A percentile compares a stretch with the other conserved stretches of the same genome.
phyloP scores from a whole-genome alignment of 2,329 filamentous ascomycete genomes.

The Cytospora paraplurivora region DNA sequence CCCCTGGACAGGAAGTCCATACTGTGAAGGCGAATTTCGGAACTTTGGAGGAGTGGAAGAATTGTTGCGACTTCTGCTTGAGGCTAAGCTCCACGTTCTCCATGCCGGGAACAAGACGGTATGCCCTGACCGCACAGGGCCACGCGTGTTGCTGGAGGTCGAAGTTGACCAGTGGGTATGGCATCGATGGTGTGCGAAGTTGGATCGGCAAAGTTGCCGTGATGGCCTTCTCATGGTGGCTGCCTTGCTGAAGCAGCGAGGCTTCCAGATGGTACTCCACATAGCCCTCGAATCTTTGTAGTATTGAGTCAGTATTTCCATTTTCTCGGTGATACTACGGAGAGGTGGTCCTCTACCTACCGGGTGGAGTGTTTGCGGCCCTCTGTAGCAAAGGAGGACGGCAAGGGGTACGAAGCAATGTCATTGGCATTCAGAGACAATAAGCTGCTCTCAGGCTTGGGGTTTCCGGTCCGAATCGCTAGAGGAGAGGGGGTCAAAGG shows the following conservation, averaged over 20 bases:
- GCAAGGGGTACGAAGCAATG: constrained; percentile 29
- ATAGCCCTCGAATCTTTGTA: no score
- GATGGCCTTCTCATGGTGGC: not conserved
- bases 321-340: no score
- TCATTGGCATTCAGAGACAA: constrained; percentile 6
- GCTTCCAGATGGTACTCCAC: constrained; percentile 43
- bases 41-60: constrained; percentile 40
- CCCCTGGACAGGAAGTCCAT: constrained; percentile 33
- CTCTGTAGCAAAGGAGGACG: constrained; percentile 25
- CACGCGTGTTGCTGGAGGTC: not conserved
- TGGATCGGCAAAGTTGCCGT: constrained; percentile 34
- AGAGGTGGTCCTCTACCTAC: no score
- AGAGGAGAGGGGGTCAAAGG: constrained; percentile 29
- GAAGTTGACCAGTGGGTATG: constrained; percentile 32
- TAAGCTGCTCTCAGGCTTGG: constrained; percentile 28
- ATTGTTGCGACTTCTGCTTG: constrained; percentile 38
- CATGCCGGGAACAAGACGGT: constrained; percentile 38
- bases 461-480: constrained; percentile 4
- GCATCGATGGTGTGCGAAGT: constrained; percentile 19
- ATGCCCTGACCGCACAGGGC: constrained; percentile 28
- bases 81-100: constrained; percentile 36
- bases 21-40: constrained; percentile 37
- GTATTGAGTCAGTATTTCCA: no score
- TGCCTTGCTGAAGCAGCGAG: constrained; percentile 28
- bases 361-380: constrained; percentile 10